Evolutionary conservation across 495 filamentous ascomycete genomes (phyloP).

Genomic region (Penicillium paxilli): DNA sequence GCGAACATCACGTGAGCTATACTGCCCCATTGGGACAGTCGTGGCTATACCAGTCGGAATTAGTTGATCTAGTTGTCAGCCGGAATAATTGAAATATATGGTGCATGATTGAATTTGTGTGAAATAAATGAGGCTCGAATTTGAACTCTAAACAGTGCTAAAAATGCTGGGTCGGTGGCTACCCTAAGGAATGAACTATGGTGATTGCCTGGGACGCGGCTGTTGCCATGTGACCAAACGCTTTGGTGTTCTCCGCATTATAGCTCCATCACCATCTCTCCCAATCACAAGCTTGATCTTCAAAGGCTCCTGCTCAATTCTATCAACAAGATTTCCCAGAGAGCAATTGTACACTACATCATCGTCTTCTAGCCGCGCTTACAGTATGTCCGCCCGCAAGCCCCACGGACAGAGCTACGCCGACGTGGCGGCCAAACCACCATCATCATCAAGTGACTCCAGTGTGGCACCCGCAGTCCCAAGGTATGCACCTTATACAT

Average conservation of each 20-base stretch:
- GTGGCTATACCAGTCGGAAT: neutral
- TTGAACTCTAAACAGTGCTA: too few relatives aligned
- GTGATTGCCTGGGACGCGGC: too few relatives aligned
- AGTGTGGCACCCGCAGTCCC: constrained; percentile 69
- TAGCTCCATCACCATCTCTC: constrained; percentile 5
- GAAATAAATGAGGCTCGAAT: too few relatives aligned
- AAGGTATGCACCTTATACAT: constrained; percentile 50
- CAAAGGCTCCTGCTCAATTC: neutral
- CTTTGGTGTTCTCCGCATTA: constrained; percentile 17
- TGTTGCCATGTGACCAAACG: constrained; percentile 11
- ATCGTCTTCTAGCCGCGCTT: neutral
- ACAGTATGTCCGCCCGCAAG: constrained; percentile 34
- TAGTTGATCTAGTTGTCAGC: too few relatives aligned
- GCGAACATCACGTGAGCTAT: constrained; percentile 25
- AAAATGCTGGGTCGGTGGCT: too few relatives aligned
- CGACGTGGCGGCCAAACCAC: constrained; percentile 28
- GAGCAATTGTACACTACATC: neutral
- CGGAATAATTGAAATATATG: too few relatives aligned
- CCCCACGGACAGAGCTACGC: constrained; percentile 34
- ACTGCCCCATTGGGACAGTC: neutral
- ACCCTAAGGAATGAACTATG: too few relatives aligned
- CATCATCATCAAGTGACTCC: constrained; percentile 33
- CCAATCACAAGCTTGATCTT: neutral
- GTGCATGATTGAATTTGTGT: too few relatives aligned
- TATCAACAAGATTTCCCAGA: neutral